Base-by-base conservation (phyloP, 2,329 filamentous ascomycete genomes). In the Orbilia brochopaga region DNA sequence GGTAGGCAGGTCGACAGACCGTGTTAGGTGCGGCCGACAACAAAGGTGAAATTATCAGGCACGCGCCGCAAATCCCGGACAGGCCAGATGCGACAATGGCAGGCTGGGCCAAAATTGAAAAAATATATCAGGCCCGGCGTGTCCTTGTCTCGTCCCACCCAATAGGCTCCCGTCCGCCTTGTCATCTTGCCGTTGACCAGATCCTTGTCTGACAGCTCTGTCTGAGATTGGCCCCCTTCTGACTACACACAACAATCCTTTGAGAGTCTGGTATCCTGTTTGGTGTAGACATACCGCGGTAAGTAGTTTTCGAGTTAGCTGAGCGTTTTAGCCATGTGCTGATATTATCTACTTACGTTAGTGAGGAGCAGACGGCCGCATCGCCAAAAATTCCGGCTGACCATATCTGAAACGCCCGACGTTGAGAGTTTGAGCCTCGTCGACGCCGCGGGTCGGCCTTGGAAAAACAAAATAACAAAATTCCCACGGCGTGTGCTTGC, bases 161-260 rank as follows among this genome's bases (percentile, higher is more conserved):
- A 72, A 72, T 65, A 70, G 66, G 66, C 48, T 70, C 21, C 35
- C 37, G 48, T 64, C 66, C 2, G 24, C 51, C 15, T 57, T 57
- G 48, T 35, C 58, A 52, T 62, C 51, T 40, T 37, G 8, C 13
- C 50, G 19, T 48, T 11, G 44, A 32, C 30, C 7, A 21, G 24
- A 35, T 35, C 50, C 30, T 53, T 53, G 50, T 32, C 50, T 65
- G 67, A 72, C 67, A 72, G 67, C 17, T 63, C 30, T 65, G 59
- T 70, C 54, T 64, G 55, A 64, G 60, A 70, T 61, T 42, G 2
- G n/a, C n/a, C 37, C 15, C 15, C 37, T 4, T 13, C 44, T 48
- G 44, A 48, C 44, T 10, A 44, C 11, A 3, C 13, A 44, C 11
- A 44, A 44, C 5, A 44, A 6, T 17, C 40, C 40, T 17, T 44